phyloP scores from a whole-genome alignment of 2,329 filamentous ascomycete species.

The Atkinsonella hypoxylon region DNA sequence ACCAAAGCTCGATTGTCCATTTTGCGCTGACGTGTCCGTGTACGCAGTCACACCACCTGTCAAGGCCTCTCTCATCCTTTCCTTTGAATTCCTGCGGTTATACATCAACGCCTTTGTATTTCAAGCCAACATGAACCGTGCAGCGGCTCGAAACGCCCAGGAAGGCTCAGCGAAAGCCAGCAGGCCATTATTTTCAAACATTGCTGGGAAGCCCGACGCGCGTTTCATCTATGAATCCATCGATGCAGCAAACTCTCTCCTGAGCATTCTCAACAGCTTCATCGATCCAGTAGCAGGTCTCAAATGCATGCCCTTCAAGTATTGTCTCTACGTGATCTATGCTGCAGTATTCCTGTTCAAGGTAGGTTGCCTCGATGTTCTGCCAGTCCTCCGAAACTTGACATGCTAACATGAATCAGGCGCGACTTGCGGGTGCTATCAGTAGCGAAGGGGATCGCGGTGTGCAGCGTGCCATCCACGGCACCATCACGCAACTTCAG shows the following conservation, averaged over 20 bases:
- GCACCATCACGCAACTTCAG: constrained; percentile 47
- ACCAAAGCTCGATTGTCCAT: background rate
- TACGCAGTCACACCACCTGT: constrained; percentile 45
- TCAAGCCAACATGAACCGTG: constrained; percentile 51
- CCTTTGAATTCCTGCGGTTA: constrained; percentile 59
- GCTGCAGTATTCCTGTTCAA: constrained; percentile 56
- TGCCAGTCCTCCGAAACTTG: too few relatives aligned
- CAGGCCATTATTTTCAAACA: constrained; percentile 35
- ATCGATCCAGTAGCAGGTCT: constrained; percentile 46
- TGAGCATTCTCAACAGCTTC: constrained; percentile 46
- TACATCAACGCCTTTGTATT: constrained; percentile 70
- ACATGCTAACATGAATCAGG: constrained; percentile 19
- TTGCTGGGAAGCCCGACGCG: constrained; percentile 49
- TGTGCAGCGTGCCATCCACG: constrained; percentile 44
- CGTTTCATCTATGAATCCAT: constrained; percentile 56
- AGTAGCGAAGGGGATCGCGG: constrained; percentile 39
- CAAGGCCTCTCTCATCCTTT: constrained; percentile 55
- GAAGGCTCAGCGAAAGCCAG: constrained; percentile 23
- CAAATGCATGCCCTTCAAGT: constrained; percentile 52
- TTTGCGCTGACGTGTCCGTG: background rate
- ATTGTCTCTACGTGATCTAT: constrained; percentile 51
- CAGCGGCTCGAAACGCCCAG: constrained; percentile 21
- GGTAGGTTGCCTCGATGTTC: constrained; percentile 19
- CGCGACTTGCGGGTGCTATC: constrained; percentile 47
- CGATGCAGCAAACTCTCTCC: constrained; percentile 49